Evolutionary conservation across 495 filamentous ascomycete genomes (phyloP), one percentile per base, ranked within the genome.

Genomic region (Delitschia confertaspora): DNA sequence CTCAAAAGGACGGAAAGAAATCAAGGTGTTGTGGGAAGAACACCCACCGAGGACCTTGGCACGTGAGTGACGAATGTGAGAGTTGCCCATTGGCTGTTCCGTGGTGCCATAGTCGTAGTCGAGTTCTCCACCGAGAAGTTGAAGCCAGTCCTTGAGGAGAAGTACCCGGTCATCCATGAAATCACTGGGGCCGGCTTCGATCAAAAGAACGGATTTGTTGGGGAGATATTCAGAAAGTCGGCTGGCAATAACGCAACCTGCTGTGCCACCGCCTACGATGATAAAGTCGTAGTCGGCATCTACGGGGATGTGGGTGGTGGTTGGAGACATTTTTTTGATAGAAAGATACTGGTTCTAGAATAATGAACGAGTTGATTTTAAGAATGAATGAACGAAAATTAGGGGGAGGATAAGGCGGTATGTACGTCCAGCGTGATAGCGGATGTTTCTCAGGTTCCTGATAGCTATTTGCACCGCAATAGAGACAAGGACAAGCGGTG

Each of bases 51-150:
- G 73, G 9, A 88, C 82, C 67, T 88, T 88, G 22, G 85, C 84
- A 44, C 85, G 75, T 11, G 85, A 85, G 63, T 88, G 83, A 38
- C 83, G 76, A 63, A 91, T 88, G 67, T 80, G 70, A 35, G 82
- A 86, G 64, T 87, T 88, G 55, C 82, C 83, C 45, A 55, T 62
- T 9, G 83, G 83, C 61, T 89, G 84, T 62, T 87, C 84, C 29
- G 74, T 81, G n/a, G 84, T 91, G 39, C 73, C 74, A 65, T 91
- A 91, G 51, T 88, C 84, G 64, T 83, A 88, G 63, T 88, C 84
- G 33, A 88, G 69, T 53, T 88, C 84, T 46, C 83, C 83, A 37
- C 83, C 84, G 7, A 89, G 71, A 14, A 89, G 65, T 34, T 68
- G 74, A 26, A 88, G 66, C 85, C 85, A 88, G 59, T 88, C 78